These are phyloP conservation scores for Hypomontagnella submonticulosa DNA, from an alignment of 495 filamentous ascomycete species.

Conservation along the genomic window DNA sequence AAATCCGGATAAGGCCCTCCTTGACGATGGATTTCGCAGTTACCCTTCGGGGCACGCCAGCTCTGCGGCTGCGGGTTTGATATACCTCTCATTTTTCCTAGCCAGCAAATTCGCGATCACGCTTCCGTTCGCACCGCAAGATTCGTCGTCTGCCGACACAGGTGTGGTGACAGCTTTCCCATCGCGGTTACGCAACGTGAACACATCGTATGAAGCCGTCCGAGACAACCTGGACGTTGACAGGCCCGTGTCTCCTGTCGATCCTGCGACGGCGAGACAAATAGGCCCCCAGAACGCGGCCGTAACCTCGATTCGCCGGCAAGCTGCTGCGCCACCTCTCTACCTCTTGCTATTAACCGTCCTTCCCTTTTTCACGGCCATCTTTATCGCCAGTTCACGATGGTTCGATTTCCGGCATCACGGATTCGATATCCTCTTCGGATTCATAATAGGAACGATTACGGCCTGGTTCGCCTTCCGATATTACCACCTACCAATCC, in stretches of 20 bases:
- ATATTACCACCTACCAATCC: conserved; percentile 73
- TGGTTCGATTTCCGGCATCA: conserved; percentile 88
- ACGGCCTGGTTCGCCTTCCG: conserved; percentile 62
- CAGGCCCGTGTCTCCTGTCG: conserved; percentile 31
- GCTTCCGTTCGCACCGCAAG: conserved; percentile 66
- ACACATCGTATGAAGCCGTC: conserved; percentile 43
- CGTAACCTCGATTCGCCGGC: conserved; percentile 63
- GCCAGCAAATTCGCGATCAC: conserved; percentile 70
- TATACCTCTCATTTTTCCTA: conserved; percentile 79
- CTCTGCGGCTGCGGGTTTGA: conserved; percentile 76
- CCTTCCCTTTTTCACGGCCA: conserved; percentile 65
- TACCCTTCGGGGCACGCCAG: conserved; percentile 78
- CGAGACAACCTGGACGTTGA: conserved; percentile 38
- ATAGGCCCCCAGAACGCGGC: conserved; percentile 57
- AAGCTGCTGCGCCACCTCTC: conserved; percentile 73
- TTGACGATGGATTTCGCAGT: conserved; percentile 88
- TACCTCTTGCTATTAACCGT: conserved; percentile 79
- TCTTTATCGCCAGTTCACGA: conserved; percentile 68
- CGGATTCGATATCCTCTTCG: conserved; percentile 88
- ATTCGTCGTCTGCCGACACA: conserved; percentile 46
- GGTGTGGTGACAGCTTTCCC: conserved; percentile 60
- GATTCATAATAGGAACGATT: conserved; percentile 70
- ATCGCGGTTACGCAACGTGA: conserved; percentile 50
- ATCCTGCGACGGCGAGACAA: conserved; percentile 47
- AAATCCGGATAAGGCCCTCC: conserved; percentile 67